A percentile compares a stretch with the other conserved stretches of the same genome.
These are phyloP conservation scores for Penicillium steckii DNA, from an alignment of 495 filamentous ascomycete species.

Conservation along the genomic window DNA sequence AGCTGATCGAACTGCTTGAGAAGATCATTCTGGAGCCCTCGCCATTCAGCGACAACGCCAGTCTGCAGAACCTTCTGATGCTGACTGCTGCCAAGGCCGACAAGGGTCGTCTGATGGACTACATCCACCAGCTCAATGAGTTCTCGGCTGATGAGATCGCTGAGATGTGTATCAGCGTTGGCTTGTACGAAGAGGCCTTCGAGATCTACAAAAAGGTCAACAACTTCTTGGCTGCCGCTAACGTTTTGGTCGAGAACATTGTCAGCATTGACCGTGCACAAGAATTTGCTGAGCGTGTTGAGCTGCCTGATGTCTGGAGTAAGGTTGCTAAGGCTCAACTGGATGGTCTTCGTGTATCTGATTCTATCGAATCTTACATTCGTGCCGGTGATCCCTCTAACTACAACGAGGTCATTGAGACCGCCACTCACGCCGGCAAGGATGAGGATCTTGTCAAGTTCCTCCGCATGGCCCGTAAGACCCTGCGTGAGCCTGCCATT, in stretches of 20 bases:
- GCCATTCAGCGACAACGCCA: constrained; percentile 94
- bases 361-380: constrained; percentile 96
- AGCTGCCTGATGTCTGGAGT: constrained; percentile 98
- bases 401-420: constrained; percentile 94
- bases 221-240: constrained; percentile 80
- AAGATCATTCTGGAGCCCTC: constrained; percentile 99
- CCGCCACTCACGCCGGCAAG: constrained; percentile 92
- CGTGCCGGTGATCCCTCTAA: constrained; percentile 91
- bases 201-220: constrained; percentile 98
- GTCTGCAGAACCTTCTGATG: constrained; percentile 94
- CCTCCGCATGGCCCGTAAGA: constrained; percentile 95
- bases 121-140: constrained; percentile 85
- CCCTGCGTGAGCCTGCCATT: constrained; percentile 87
- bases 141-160: constrained; percentile 94
- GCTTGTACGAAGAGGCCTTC: constrained; percentile 95
- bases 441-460: constrained; percentile 98
- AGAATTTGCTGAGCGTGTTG: constrained; percentile 93
- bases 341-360: constrained; percentile 88
- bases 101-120: constrained; percentile 92
- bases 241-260: constrained; percentile 93
- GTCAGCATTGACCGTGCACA: constrained; percentile 98
- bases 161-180: constrained; percentile 87
- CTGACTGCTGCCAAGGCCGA: constrained; percentile 96
- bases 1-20: constrained; percentile 96
- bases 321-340: constrained; percentile 97